Percentiles rank a stretch among this genome's conserved stretches.
Conservation (phyloP, 176 grass and related monocot species). For the Avena sativa region DNA sequence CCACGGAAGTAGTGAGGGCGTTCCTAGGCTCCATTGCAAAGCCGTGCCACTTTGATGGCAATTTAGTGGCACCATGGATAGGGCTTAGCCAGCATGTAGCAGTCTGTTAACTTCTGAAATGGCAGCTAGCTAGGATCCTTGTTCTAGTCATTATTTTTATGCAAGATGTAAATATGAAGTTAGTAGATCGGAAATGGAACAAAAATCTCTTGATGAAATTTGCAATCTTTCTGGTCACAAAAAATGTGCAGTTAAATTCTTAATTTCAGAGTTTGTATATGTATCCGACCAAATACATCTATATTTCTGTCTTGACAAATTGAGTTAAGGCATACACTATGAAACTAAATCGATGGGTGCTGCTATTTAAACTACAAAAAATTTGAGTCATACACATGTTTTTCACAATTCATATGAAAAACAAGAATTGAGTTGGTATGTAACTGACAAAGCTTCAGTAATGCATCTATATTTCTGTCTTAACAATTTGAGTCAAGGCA, state of each 20-base stretch:
- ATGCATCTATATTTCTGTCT: not conserved
- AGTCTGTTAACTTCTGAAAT: slow-evolving; percentile 39
- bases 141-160: not conserved
- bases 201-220: not conserved
- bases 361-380: no score
- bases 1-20: slow-evolving; percentile 42
- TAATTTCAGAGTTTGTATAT: not conserved
- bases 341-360: no score
- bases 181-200: not conserved
- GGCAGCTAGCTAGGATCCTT: not conserved
- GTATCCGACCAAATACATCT: not conserved
- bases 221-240: not conserved
- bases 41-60: slow-evolving; percentile 19
- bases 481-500: not conserved
- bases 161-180: slow-evolving; percentile 16
- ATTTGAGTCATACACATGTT: no score
- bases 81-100: not conserved
- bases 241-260: not conserved
- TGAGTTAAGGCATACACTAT: no score
- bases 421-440: no score
- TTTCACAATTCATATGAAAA: no score
- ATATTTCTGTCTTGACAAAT: not conserved
- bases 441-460: not conserved
- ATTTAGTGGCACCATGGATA: not conserved
- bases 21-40: slow-evolving; percentile 50